Percentiles rank a stretch among this genome's conserved stretches.
Conservation (phyloP, 2,329 filamentous ascomycete genomes). For the Penicillium sp. region DNA sequence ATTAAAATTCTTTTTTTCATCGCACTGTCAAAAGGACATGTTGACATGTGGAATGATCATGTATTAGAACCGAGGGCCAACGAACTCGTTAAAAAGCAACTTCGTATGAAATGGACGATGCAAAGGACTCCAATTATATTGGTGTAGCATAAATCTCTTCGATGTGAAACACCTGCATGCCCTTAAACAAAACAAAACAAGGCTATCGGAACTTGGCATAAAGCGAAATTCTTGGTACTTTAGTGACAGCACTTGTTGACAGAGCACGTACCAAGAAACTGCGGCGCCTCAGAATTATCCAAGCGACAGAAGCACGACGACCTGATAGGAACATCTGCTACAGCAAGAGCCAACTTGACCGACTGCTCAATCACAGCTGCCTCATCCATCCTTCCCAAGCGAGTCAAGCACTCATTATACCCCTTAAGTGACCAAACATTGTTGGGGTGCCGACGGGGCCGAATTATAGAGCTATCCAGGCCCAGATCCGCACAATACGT, state of each 20-base stretch:
- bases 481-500: conserved; percentile 63
- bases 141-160: neutral
- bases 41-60: too few relatives aligned
- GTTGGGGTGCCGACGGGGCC: conserved; percentile 64
- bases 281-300: conserved; percentile 12
- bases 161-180: neutral
- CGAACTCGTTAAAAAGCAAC: neutral
- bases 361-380: conserved; percentile 47
- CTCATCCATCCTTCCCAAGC: conserved; percentile 50
- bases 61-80: neutral
- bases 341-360: conserved; percentile 51
- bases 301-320: conserved; percentile 58
- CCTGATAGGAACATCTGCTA: conserved; percentile 58
- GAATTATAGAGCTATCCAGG: conserved; percentile 55
- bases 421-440: conserved; percentile 75
- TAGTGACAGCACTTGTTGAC: neutral
- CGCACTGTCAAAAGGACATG: too few relatives aligned
- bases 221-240: neutral
- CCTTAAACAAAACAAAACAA: neutral
- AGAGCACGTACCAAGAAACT: neutral
- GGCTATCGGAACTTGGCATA: neutral
- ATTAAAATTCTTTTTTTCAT: too few relatives aligned
- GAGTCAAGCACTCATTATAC: conserved; percentile 65
- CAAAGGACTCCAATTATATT: neutral
- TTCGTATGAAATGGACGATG: neutral